Percentiles rank a stretch among this genome's conserved stretches.
Evolutionary conservation across 495 filamentous ascomycete genomes (phyloP).

Genomic region (Daldinia childiae): DNA sequence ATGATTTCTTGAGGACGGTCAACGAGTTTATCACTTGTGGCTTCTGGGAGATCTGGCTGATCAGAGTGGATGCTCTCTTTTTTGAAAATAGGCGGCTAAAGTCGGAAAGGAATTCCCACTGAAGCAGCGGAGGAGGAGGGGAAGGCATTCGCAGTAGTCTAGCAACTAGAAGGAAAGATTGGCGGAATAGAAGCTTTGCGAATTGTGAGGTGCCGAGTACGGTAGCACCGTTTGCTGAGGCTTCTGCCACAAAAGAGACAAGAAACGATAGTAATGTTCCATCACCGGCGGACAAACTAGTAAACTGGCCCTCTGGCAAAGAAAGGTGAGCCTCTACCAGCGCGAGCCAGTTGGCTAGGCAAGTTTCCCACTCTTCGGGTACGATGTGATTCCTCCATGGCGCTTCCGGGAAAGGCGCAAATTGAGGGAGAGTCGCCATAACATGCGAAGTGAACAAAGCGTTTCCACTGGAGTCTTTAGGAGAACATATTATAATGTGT

Average conservation of each 20-base stretch:
- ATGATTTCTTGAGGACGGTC: slow-evolving; percentile 52
- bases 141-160: slow-evolving; percentile 55
- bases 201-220: slow-evolving; percentile 56
- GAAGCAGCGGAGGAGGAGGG: slow-evolving; percentile 57
- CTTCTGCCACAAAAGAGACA: slow-evolving; percentile 66
- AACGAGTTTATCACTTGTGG: slow-evolving; percentile 51
- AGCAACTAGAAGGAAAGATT: slow-evolving; percentile 68
- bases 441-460: slow-evolving; percentile 17
- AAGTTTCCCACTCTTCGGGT: slow-evolving; percentile 78
- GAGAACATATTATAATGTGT: background rate
- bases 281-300: slow-evolving; percentile 59
- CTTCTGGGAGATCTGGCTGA: slow-evolving; percentile 47
- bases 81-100: slow-evolving; percentile 65
- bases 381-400: slow-evolving; percentile 70
- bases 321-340: slow-evolving; percentile 71
- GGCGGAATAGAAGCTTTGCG: slow-evolving; percentile 64
- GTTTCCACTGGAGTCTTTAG: background rate
- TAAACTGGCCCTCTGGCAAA: slow-evolving; percentile 63
- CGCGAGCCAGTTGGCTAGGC: slow-evolving; percentile 78
- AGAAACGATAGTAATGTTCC: slow-evolving; percentile 68
- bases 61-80: slow-evolving; percentile 50
- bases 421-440: slow-evolving; percentile 62
- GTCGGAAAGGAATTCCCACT: slow-evolving; percentile 68
- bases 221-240: slow-evolving; percentile 50
- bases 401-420: slow-evolving; percentile 79